Base-by-base conservation (phyloP, 495 filamentous ascomycete genomes). In the Aspergillus olivimuriae region DNA sequence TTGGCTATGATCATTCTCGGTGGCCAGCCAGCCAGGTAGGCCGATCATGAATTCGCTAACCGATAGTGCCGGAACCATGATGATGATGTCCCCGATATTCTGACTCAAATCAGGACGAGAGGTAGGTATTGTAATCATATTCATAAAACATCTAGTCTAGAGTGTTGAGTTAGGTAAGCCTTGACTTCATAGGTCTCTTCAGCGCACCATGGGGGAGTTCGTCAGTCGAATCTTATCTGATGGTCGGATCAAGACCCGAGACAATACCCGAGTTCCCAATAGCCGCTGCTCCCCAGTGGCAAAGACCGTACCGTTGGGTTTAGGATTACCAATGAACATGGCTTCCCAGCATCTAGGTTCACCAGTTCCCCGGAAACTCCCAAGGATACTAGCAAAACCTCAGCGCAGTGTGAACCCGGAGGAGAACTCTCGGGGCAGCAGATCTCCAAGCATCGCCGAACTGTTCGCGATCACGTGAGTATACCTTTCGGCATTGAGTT, bases 181-280 rank as follows among this genome's bases (percentile, higher is more conserved):
- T 11, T 28, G 7, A 30, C n/a, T 7, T 30, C 7, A 15, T 20
- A 20, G 2, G 16, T 4, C 2, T 11, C 16, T 3, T 16, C 9
- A 12, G n/a, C 21, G 34, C 1, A 11, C 4, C 22, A 20, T 35
- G 6, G 2, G 15, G 11, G 30, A 32, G 32, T 34, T 14, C 4
- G 15, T 34, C 8, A 17, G 37, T 23, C 37, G n/a, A 39, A 39
- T 39, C 37, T 39, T 39, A 41, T 41, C 38, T 16, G 23, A 41
- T 30, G 9, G 18, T 41, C 24, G 24, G n/a, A n/a, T 28, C 24
- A 28, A 28, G 5, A 28, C 24, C 24, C 24, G 24, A 11, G 24
- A 6, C 24, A 28, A 28, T 28, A 28, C 11, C 24, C 24, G 24
- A 28, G 11, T 5, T 28, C 11, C 24, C 11, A 28, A 28, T 5